Base-by-base conservation (phyloP, 805 yeast species). In the Lipomyces sp. region DNA sequence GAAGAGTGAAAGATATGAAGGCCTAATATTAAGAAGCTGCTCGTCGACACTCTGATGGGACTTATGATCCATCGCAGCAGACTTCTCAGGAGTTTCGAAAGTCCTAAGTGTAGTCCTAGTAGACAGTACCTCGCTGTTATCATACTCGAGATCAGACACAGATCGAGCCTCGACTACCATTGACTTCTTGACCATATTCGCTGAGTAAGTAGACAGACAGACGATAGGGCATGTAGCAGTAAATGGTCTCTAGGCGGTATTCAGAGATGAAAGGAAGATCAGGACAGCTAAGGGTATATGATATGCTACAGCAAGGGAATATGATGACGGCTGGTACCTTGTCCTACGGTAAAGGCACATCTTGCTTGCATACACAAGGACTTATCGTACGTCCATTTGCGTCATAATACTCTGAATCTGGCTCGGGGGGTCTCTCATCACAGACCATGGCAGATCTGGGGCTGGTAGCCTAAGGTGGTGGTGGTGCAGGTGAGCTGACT, bases 1-100 rank as follows among this genome's bases (percentile, higher is more conserved):
- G 57, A 63, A 60, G 3, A 63, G 54, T 3, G 69, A 66, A 4
- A 33, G 32, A 10, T 53, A 11, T 4, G 69, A 51, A 3, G 69
- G 69, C 30, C 53, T 53, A 30, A 61, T 60, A 29, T 61, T 32
- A 6, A 42, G 24, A n/a, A 42, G 48, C 48, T 42, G 48, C 24
- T n/a, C 48, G 48, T 42, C 48, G 24, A 42, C n/a, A 42, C 48
- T 15, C 4, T 6, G 48, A 13, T 42, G n/a, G 48, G n/a, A 2
- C 48, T 42, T 42, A 6, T 15, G 24, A 42, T 42, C 48, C 4
- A 24, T 6, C 15, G 24, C 24, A 2, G 48, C 48, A n/a, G 24
- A 13, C 18, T 42, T n/a, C 24, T 15, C 1, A 3, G 6, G 48
- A n/a, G 24, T 42, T 15, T 10, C n/a, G 29, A n/a, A 4, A 15